Evolutionary conservation across 805 yeast genomes (phyloP).

Genomic region (Isabelozyma rhagii): DNA sequence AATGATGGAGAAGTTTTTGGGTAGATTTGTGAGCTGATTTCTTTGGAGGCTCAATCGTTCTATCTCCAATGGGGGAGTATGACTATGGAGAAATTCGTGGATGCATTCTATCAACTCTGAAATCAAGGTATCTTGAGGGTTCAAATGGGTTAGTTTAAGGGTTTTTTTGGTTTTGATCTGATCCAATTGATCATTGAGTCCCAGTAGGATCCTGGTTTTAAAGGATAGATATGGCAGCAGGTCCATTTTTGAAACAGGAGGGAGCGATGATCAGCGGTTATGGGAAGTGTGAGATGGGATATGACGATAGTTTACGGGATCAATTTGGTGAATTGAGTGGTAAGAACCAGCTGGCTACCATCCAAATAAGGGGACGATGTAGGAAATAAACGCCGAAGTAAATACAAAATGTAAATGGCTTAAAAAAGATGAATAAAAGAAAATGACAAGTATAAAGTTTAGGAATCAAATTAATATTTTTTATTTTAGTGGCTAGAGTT

Average conservation of each 20-base stretch:
- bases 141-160: conserved; percentile 15
- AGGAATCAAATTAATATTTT: too few relatives aligned
- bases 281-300: not conserved
- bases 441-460: too few relatives aligned
- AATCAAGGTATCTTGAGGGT: not conserved
- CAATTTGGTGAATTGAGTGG: too few relatives aligned
- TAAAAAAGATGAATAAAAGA: too few relatives aligned
- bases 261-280: conserved; percentile 2
- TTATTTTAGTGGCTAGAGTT: too few relatives aligned
- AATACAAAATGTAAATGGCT: too few relatives aligned
- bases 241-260: too few relatives aligned
- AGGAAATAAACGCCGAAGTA: too few relatives aligned
- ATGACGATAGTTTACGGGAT: not conserved
- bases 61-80: conserved; percentile 27
- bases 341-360: too few relatives aligned
- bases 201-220: conserved; percentile 9
- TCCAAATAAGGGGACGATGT: too few relatives aligned
- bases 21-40: conserved; percentile 47
- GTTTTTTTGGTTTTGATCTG: conserved; percentile 14
- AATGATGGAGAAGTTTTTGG: conserved; percentile 44
- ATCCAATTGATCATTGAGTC: conserved; percentile 22
- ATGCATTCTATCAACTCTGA: conserved; percentile 19
- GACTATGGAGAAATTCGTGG: conserved; percentile 17
- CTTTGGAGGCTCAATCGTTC: conserved; percentile 54
- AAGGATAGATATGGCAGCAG: conserved; percentile 6